phyloP scores from a whole-genome alignment of 805 yeast species.

The Zygotorulaspora sp. region DNA sequence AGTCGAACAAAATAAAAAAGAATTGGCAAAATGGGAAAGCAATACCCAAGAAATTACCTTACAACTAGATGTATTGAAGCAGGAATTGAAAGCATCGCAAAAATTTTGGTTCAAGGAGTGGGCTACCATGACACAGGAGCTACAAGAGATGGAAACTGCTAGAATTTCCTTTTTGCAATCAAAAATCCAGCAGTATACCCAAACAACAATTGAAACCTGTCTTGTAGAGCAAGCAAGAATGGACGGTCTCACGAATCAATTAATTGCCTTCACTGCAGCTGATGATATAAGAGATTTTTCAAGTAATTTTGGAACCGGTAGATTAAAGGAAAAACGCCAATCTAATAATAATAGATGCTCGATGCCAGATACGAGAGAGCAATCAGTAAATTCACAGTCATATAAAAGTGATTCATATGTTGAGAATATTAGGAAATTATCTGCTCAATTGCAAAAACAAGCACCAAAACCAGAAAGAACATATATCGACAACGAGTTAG shows the following conservation, averaged over 20 bases:
- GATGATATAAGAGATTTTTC: constrained; percentile 34
- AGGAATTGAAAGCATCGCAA: constrained; percentile 33
- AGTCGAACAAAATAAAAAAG: constrained; percentile 27
- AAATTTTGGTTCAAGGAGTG: constrained; percentile 34
- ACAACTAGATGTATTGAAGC: constrained; percentile 29
- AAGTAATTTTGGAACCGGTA: constrained; percentile 33
- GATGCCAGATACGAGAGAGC: not conserved
- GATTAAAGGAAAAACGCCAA: constrained; percentile 24
- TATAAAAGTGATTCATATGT: constrained; percentile 16
- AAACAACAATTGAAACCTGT: constrained; percentile 25
- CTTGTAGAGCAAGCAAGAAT: constrained; percentile 29
- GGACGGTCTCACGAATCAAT: constrained; percentile 24
- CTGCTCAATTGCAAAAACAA: constrained; percentile 26
- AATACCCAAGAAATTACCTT: constrained; percentile 23
- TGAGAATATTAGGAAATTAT: constrained; percentile 30
- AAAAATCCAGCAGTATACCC: constrained; percentile 28
- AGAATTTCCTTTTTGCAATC: constrained; percentile 30
- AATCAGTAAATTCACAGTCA: not conserved
- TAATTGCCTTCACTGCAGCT: constrained; percentile 27
- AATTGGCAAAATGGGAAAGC: constrained; percentile 31
- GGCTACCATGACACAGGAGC: constrained; percentile 24
- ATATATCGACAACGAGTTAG: constrained; percentile 4
- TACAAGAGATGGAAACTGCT: constrained; percentile 31
- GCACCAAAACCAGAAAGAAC: not conserved
- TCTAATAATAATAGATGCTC: not conserved